Conservation (phyloP, 495 filamentous ascomycete genomes). For the Neurospora sp. region DNA sequence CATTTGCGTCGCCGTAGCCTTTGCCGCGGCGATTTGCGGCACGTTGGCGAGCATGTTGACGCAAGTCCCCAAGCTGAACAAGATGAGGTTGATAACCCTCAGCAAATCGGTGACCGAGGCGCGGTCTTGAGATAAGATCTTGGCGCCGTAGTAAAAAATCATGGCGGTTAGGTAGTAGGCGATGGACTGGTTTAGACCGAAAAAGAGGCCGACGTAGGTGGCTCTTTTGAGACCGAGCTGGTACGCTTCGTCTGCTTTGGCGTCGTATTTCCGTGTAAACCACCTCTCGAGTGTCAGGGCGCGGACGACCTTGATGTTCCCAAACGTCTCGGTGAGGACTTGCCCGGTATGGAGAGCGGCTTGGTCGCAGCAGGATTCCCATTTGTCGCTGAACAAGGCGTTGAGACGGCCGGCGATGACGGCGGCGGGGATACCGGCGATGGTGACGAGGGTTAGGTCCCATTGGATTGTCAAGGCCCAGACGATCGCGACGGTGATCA, state of each 20-base stretch:
- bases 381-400: constrained; percentile 49
- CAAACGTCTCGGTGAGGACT: constrained; percentile 69
- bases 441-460: constrained; percentile 71
- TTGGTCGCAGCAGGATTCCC: constrained; percentile 59
- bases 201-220: constrained; percentile 57
- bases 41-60: constrained; percentile 59
- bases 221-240: constrained; percentile 44
- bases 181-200: constrained; percentile 62
- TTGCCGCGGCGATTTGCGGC: constrained; percentile 68
- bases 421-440: constrained; percentile 58
- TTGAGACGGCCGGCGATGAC: constrained; percentile 54
- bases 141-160: constrained; percentile 73
- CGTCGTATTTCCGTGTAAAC: constrained; percentile 58
- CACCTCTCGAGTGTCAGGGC: constrained; percentile 65
- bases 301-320: constrained; percentile 72
- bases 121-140: constrained; percentile 41
- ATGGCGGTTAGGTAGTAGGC: constrained; percentile 67
- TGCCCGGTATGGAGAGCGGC: constrained; percentile 42
- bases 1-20: constrained; percentile 60
- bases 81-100: constrained; percentile 68
- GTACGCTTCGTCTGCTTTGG: constrained; percentile 38
- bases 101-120: constrained; percentile 48
- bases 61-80: constrained; percentile 69
- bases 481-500: constrained; percentile 53
- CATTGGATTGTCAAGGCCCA: constrained; percentile 72